Conservation (phyloP, 2,329 filamentous ascomycete species). For the Metarhizium rileyi region DNA sequence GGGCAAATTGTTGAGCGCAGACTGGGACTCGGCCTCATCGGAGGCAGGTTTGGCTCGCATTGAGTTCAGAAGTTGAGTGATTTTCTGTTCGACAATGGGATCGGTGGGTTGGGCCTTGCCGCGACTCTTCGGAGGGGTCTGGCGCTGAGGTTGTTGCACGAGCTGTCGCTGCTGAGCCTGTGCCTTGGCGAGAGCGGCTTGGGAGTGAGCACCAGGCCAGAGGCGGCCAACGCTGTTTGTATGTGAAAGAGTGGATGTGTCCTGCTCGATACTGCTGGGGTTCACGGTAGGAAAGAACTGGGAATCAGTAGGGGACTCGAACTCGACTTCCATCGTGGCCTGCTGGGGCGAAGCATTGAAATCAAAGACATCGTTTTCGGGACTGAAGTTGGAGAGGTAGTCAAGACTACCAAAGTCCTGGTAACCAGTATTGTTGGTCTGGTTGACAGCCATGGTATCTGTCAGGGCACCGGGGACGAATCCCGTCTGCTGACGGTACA, state of each 20-base stretch:
- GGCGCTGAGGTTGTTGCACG: constrained; percentile 32
- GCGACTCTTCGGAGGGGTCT: constrained; percentile 40
- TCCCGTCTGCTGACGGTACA: constrained; percentile 92
- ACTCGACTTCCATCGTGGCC: constrained; percentile 52
- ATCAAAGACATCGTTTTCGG: constrained; percentile 59
- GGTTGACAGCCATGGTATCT: constrained; percentile 69
- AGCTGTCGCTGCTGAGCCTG: constrained; percentile 55
- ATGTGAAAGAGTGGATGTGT: constrained; percentile 37
- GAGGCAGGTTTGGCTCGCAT: constrained; percentile 68
- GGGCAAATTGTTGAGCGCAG: constrained; percentile 57
- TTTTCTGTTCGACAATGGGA: constrained; percentile 80
- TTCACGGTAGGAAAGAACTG: constrained; percentile 63
- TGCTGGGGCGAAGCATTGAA: constrained; percentile 60
- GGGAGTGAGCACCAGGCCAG: constrained; percentile 90
- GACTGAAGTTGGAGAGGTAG: constrained; percentile 46
- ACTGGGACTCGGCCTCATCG: constrained; percentile 31
- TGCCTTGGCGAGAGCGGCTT: constrained; percentile 69
- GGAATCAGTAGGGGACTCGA: constrained; percentile 36
- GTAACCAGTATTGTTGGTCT: constrained; percentile 46
- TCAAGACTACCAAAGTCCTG: constrained; percentile 39
- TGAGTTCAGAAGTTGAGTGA: constrained; percentile 82
- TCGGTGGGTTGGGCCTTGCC: constrained; percentile 48
- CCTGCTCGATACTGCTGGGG: constrained; percentile 62
- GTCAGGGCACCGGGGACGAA: constrained; percentile 77
- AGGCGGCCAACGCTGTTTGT: constrained; percentile 58